Evolutionary conservation across 2,329 filamentous ascomycete species (phyloP).

Genomic region (Thermothelomyces thermophilus): DNA sequence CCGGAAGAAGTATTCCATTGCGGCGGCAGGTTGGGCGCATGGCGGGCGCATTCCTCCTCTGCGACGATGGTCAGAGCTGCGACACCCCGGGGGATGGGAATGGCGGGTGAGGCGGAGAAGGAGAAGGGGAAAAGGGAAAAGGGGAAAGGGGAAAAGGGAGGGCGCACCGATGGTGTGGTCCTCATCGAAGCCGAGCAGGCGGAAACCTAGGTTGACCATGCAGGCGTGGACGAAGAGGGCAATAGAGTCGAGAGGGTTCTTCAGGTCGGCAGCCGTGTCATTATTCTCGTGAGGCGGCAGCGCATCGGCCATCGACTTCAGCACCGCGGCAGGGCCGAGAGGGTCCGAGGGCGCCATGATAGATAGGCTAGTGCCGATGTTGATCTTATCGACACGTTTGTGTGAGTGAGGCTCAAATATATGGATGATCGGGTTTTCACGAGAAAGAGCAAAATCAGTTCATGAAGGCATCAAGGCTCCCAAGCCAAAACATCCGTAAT

Average conservation of each 20-base stretch:
- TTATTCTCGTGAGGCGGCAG: conserved; percentile 47
- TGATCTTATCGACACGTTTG: neutral
- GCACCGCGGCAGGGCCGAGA: conserved; percentile 39
- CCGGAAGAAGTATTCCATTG: conserved; percentile 73
- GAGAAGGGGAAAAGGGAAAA: too few species aligned
- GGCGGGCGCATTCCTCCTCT: conserved; percentile 51
- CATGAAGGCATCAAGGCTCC: neutral
- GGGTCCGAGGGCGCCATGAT: conserved; percentile 28
- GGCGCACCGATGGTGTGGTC: conserved; percentile 63
- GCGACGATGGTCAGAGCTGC: too few species aligned
- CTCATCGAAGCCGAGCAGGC: conserved; percentile 76
- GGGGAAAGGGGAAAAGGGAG: too few species aligned
- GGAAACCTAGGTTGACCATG: conserved; percentile 73
- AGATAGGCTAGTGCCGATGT: neutral
- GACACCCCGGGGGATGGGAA: too few species aligned
- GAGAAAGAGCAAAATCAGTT: too few species aligned
- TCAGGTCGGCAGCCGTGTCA: conserved; percentile 56
- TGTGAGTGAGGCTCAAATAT: neutral
- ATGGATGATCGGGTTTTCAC: too few species aligned
- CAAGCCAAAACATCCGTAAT: neutral
- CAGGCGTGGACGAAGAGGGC: conserved; percentile 79
- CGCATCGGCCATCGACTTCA: conserved; percentile 53
- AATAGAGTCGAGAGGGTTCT: conserved; percentile 72
- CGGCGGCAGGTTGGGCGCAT: conserved; percentile 59
- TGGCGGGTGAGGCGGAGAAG: too few species aligned